A percentile compares a stretch with the other conserved stretches of the same genome.
phyloP scores from a whole-genome alignment of 352 stramenopile species.

The Phytopythium sindhum region DNA sequence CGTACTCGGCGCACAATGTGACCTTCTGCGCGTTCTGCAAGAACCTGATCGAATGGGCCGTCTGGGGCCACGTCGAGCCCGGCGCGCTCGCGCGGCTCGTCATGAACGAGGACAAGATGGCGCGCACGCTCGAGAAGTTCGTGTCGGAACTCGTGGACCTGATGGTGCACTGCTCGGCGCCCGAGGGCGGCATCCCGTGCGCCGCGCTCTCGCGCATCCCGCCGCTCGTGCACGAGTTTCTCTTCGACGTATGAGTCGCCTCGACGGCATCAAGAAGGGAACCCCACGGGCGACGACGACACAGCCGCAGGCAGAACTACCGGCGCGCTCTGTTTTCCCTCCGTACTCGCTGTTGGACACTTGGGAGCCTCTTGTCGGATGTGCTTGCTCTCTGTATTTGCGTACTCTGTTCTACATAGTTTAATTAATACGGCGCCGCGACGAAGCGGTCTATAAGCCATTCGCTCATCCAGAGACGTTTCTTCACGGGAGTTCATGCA shows the following conservation, averaged over 20 bases:
- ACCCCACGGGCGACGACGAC: not conserved
- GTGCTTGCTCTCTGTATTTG: not conserved
- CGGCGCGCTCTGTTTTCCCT: not conserved
- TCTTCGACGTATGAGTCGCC: conserved; percentile 14
- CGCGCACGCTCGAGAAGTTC: conserved; percentile 15
- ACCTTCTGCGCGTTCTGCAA: conserved; percentile 23
- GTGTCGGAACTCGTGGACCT: conserved; percentile 12
- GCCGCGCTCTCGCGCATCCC: conserved; percentile 18
- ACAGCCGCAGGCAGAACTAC: too few species aligned
- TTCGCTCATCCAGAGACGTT: not conserved
- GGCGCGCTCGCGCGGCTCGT: conserved; percentile 7
- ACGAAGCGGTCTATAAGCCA: not conserved
- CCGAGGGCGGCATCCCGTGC: conserved; percentile 14
- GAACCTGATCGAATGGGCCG: conserved; percentile 18
- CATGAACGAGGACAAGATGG: conserved; percentile 10
- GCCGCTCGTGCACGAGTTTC: conserved; percentile 25
- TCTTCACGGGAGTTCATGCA: too few species aligned
- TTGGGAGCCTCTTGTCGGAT: too few species aligned
- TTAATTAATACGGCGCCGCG: not conserved
- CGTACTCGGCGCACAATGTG: conserved; percentile 11
- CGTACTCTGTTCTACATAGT: not conserved
- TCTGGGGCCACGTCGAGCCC: conserved; percentile 16
- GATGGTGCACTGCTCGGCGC: conserved; percentile 9
- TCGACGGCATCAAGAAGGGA: not conserved
- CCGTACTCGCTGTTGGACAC: not conserved